Conservation (phyloP, 345 rosid species). For the Eutrema japonicum region DNA sequence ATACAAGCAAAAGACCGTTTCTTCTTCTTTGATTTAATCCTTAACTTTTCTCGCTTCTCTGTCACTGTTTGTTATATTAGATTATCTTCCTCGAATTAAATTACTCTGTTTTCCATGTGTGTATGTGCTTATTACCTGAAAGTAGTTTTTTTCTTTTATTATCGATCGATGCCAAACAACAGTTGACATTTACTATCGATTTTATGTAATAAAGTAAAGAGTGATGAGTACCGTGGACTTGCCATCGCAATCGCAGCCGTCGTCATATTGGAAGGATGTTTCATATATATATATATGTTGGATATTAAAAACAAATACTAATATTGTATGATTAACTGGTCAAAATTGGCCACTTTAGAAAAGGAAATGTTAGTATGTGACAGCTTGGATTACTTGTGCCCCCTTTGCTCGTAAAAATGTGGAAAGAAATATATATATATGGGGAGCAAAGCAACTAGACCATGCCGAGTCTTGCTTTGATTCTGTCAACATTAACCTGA, state of each 20-base stretch:
- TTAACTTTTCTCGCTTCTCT: neutral
- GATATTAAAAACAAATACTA: neutral
- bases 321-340: conserved; percentile 5
- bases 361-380: conserved; percentile 20
- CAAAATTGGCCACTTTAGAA: conserved; percentile 19
- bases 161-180: too few species aligned
- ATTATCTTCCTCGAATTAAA: neutral
- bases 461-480: conserved; percentile 33
- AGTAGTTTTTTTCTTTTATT: too few species aligned
- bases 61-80: conserved; percentile 9
- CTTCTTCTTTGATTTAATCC: conserved; percentile 2
- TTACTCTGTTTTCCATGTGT: conserved; percentile 14
- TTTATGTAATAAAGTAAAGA: conserved; percentile 18
- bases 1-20: conserved; percentile 39
- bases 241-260: conserved; percentile 27
- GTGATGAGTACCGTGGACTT: conserved; percentile 22
- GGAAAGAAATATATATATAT: neutral
- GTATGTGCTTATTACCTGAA: neutral
- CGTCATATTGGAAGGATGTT: conserved; percentile 11
- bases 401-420: conserved; percentile 1
- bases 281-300: conserved; percentile 4
- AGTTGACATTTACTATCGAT: conserved; percentile 15
- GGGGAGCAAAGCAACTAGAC: conserved; percentile 1
- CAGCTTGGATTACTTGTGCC: conserved; percentile 14
- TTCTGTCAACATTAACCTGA: conserved; percentile 37